Base-by-base conservation (phyloP, 2,329 filamentous ascomycete species). In the Epichloe typhina region DNA sequence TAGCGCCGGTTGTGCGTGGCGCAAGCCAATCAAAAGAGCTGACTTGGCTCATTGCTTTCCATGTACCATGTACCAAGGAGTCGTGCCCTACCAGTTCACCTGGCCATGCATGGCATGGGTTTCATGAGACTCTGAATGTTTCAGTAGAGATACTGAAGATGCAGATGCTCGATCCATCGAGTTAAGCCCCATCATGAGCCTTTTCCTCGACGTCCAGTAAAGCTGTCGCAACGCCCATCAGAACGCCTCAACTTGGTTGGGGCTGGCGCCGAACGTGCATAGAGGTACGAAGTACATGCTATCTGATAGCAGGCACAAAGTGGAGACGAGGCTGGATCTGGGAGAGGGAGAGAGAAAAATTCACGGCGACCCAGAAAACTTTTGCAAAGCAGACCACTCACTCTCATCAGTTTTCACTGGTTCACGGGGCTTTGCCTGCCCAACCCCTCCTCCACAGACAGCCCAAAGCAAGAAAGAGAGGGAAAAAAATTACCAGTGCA, bases 231-330 rank as follows among this genome's bases (percentile, higher is more conserved):
- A 36, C 35, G 17, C 26, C 35, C 36, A n/a, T n/a, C 5, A 38
- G 5, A 39, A 31, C 7, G 26, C 36, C 31, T 13, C 15, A 36
- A 46, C n/a, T 39, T 12, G 12, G 19, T 31, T 12, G 19, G 19
- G 11, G 13, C 23, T 31, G 12, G 23, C 8, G n/a, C 19, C 17
- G 5, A 12, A 8, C 1, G 21, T 15, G 15, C 9, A 46, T 2
- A 51, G 57, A 52, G 58, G 55, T 64, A 65, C 63, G 56, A 50
- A 57, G 56, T 64, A 65, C 63, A 57, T 59, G 46, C 15, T 38
- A 54, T 54, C 53, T 64, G 63, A 56, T 64, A 64, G 58, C 42
- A 56, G 55, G 46, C 61, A 62, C 39, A 43, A 9, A 43, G 54
- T 52, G 53, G 54, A 31, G 51, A 41, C 52, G 17, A 44, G 17